These are phyloP conservation scores for Rubus idaeus DNA, from an alignment of 306 rosid genomes.

Conservation along the genomic window DNA sequence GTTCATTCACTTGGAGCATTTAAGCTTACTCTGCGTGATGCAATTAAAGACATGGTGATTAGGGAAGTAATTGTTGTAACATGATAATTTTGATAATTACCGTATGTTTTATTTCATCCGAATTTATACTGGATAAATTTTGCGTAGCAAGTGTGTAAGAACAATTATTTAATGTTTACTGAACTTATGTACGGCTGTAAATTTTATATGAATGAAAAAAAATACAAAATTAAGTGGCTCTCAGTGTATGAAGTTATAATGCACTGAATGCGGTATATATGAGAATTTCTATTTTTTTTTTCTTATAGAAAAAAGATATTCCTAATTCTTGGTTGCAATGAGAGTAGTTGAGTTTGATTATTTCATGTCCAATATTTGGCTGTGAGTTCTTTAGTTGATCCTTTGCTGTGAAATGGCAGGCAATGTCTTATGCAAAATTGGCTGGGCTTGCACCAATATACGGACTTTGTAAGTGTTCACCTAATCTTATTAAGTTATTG, in stretches of 20 bases:
- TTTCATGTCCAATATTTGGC: constrained; percentile 4
- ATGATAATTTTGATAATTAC: too few species aligned
- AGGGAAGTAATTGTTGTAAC: too few species aligned
- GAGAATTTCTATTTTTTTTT: too few species aligned
- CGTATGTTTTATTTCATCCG: too few species aligned
- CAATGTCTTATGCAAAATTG: constrained; percentile 95
- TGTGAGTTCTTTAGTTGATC: constrained; percentile 16
- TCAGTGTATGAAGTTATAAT: background rate
- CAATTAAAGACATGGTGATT: background rate
- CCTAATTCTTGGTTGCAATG: background rate
- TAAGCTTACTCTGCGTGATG: background rate
- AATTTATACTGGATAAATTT: background rate
- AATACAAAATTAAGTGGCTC: background rate
- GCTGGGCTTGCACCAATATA: constrained; percentile 93
- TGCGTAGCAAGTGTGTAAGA: background rate
- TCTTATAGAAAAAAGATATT: background rate
- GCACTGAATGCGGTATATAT: background rate
- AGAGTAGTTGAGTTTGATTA: background rate
- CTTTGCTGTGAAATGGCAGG: constrained; percentile 43
- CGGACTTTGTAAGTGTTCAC: constrained; percentile 84
- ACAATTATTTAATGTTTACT: background rate
- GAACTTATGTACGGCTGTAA: background rate
- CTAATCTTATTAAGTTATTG: background rate
- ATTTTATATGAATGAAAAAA: background rate
- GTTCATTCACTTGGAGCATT: background rate